Percentiles rank a stretch among this genome's conserved stretches.
Conservation (phyloP, 2,329 filamentous ascomycete species). For the Cytospora chrysosperma region DNA sequence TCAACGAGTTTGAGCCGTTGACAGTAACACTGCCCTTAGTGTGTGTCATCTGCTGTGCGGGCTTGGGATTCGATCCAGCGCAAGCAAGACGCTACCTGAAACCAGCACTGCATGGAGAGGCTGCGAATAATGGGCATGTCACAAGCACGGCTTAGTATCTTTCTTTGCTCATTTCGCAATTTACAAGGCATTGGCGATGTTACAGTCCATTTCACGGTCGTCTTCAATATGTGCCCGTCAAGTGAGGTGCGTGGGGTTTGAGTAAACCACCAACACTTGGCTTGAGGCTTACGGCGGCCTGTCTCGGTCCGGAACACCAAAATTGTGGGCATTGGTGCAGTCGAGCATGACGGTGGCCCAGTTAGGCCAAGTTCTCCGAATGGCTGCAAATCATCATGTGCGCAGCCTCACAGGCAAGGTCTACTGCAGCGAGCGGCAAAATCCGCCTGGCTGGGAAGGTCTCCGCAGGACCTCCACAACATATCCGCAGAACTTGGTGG, state of each 20-base stretch:
- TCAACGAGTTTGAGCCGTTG: not conserved
- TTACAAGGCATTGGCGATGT: not conserved
- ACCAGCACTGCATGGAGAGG: not conserved
- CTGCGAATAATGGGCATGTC: not conserved
- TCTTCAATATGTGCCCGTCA: not conserved
- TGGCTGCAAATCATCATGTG: conserved; percentile 6
- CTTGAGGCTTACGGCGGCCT: not conserved
- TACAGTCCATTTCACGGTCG: not conserved
- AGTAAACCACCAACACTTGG: not conserved
- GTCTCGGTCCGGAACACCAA: not conserved
- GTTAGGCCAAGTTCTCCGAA: not conserved
- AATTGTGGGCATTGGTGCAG: not conserved
- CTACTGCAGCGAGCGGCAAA: not conserved
- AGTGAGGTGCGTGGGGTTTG: not conserved
- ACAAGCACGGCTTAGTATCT: not conserved
- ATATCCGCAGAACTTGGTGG: not conserved
- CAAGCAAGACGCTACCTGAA: not conserved
- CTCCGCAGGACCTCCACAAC: conserved; percentile 8
- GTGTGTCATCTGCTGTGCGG: not conserved
- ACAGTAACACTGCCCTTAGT: not conserved
- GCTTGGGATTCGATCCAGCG: not conserved
- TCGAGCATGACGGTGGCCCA: not conserved
- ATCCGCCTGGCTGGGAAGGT: not conserved
- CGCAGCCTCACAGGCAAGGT: not conserved
- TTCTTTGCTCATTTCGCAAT: not conserved